Evolutionary conservation across 2,329 filamentous ascomycete species (phyloP).

Genomic region (Cytospora chrysosperma): DNA sequence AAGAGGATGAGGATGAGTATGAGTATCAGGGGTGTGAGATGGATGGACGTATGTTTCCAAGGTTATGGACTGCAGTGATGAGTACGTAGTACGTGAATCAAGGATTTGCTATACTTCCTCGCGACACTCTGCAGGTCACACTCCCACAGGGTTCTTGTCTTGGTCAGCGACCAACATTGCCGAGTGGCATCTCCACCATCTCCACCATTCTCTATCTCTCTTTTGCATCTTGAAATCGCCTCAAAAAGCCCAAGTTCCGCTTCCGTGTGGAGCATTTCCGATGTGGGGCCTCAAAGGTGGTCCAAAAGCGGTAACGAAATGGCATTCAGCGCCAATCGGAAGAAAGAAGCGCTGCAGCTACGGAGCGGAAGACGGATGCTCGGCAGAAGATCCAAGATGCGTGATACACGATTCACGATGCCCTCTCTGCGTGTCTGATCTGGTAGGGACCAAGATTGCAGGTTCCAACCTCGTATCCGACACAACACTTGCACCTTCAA

Average conservation of each 20-base stretch:
- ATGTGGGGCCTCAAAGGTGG: neutral
- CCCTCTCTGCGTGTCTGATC: neutral
- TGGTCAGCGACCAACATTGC: neutral
- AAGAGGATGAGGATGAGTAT: too few relatives aligned
- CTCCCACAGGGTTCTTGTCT: too few relatives aligned
- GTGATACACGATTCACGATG: neutral
- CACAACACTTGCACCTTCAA: neutral
- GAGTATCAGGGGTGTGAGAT: too few relatives aligned
- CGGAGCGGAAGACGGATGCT: conserved; percentile 22
- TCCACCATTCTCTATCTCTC: too few relatives aligned
- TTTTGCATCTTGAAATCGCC: neutral
- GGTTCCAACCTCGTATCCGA: neutral
- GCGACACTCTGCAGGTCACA: too few relatives aligned
- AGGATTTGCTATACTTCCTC: too few relatives aligned
- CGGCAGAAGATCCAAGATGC: conserved; percentile 8
- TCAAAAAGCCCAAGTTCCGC: conserved; percentile 11
- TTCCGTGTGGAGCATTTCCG: conserved; percentile 12
- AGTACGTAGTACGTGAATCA: too few relatives aligned
- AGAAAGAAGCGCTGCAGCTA: neutral
- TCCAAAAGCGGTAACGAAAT: conserved; percentile 2
- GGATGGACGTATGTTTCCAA: too few relatives aligned
- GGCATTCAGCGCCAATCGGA: conserved; percentile 20
- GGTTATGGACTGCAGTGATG: neutral
- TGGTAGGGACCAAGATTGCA: neutral
- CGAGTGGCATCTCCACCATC: too few relatives aligned